Percentiles rank a stretch among this genome's conserved stretches.
phyloP scores from a whole-genome alignment of 169 alveolate genomes.

The Eimeria zaria region DNA sequence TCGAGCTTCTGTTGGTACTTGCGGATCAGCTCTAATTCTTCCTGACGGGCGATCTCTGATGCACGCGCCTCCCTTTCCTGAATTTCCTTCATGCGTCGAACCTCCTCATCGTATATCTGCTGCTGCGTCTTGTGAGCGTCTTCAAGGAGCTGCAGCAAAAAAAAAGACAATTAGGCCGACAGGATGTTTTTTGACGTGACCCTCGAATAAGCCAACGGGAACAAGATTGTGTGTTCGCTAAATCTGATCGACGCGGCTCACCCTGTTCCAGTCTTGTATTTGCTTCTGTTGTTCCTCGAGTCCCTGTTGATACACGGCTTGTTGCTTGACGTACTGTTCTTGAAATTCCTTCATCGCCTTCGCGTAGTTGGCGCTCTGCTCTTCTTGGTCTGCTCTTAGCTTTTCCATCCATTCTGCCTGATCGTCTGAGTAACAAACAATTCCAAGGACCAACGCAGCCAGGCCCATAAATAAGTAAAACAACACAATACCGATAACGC shows the following conservation, averaged over 20 bases:
- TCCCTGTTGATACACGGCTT: constrained; percentile 85
- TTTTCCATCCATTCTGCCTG: constrained; percentile 84
- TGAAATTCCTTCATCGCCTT: constrained; percentile 85
- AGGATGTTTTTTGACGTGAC: neutral
- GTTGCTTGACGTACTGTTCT: constrained; percentile 81
- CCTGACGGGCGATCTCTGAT: constrained; percentile 77
- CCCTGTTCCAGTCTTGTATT: constrained; percentile 86
- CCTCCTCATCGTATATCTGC: constrained; percentile 83
- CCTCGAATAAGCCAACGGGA: neutral
- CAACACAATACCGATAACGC: neutral
- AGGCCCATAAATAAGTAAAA: neutral
- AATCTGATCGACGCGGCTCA: neutral
- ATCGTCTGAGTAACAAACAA: constrained; percentile 62
- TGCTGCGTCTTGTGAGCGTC: constrained; percentile 86
- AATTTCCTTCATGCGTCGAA: constrained; percentile 80
- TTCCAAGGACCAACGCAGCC: neutral
- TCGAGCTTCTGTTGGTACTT: constrained; percentile 81
- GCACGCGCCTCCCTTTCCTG: constrained; percentile 83
- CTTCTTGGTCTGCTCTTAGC: constrained; percentile 83
- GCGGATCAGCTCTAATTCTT: constrained; percentile 76
- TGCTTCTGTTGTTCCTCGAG: constrained; percentile 85
- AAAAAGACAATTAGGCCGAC: neutral
- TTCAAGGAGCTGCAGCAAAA: constrained; percentile 82
- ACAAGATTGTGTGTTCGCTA: neutral
- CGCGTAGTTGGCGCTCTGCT: constrained; percentile 82